Percentiles rank a stretch among this genome's conserved stretches.
These are phyloP conservation scores for Alternaria angustiovoidea DNA, from an alignment of 2,329 filamentous ascomycete species.

Conservation along the genomic window DNA sequence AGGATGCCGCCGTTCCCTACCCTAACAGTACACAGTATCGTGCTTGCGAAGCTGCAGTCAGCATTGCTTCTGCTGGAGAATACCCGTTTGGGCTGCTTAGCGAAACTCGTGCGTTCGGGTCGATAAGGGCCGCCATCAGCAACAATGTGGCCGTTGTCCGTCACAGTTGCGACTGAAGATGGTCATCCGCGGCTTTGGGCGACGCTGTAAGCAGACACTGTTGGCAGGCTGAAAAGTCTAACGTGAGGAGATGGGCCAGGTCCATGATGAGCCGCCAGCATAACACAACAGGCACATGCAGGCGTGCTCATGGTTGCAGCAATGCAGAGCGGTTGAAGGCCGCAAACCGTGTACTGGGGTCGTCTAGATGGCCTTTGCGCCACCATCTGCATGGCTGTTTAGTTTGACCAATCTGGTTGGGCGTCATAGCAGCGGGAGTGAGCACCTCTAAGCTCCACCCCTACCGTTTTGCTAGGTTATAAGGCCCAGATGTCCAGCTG, in stretches of 20 bases:
- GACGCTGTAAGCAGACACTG: background rate
- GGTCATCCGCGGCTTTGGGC: background rate
- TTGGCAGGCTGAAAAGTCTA: background rate
- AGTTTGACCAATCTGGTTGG: constrained; percentile 14
- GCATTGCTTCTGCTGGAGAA: background rate
- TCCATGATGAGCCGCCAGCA: background rate
- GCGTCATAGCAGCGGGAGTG: constrained; percentile 19
- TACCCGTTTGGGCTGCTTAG: background rate
- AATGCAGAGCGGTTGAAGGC: background rate
- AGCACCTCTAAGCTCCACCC: constrained; percentile 4
- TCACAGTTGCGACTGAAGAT: background rate
- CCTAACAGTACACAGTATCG: background rate
- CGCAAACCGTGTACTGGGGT: constrained; percentile 18
- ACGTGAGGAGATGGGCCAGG: background rate
- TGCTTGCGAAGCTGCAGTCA: background rate
- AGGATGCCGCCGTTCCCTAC: background rate
- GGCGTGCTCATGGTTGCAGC: constrained; percentile 5
- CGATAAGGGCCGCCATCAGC: background rate
- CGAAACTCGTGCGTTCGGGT: background rate
- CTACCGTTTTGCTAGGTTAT: constrained; percentile 14
- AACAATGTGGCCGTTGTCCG: background rate
- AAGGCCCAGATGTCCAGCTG: constrained; percentile 27
- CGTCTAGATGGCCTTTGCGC: constrained; percentile 19
- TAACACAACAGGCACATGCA: constrained; percentile 8
- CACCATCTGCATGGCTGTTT: constrained; percentile 11